Conservation (phyloP, 768 basidiomycete species). For the Mycena belliarum region DNA sequence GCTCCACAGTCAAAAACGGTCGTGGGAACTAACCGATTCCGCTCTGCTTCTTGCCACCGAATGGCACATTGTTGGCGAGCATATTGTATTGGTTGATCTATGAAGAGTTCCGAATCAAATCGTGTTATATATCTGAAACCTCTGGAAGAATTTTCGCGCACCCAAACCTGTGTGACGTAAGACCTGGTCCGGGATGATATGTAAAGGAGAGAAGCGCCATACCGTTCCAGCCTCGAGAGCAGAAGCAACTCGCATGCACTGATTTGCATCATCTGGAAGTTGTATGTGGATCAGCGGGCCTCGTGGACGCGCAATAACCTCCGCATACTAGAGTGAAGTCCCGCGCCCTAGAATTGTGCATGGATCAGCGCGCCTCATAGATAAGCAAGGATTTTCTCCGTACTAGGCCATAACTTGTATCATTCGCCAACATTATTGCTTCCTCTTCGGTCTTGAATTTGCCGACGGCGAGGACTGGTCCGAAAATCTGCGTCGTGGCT, state of each 20-base stretch:
- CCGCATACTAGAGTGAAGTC: constrained; percentile 78
- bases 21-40: constrained; percentile 9
- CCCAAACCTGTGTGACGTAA: constrained; percentile 65
- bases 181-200: constrained; percentile 14
- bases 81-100: constrained; percentile 81
- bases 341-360: too few species aligned
- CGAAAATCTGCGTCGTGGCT: constrained; percentile 75
- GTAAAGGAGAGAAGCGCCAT: constrained; percentile 28
- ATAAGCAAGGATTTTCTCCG: too few species aligned
- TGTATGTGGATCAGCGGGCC: constrained; percentile 16
- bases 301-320: neutral
- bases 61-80: constrained; percentile 86
- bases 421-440: constrained; percentile 55
- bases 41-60: constrained; percentile 89
- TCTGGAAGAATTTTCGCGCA: neutral
- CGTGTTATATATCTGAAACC: too few species aligned
- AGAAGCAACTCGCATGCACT: constrained; percentile 87
- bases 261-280: constrained; percentile 70
- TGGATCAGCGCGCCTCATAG: too few species aligned
- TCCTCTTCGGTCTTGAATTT: constrained; percentile 88
- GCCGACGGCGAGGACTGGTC: constrained; percentile 85
- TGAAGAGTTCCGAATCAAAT: too few species aligned
- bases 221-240: constrained; percentile 90
- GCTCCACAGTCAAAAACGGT: neutral
- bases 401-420: constrained; percentile 89